Conservation (phyloP, 192 early-diverging fungal species). For the Dissophora globulifera region DNA sequence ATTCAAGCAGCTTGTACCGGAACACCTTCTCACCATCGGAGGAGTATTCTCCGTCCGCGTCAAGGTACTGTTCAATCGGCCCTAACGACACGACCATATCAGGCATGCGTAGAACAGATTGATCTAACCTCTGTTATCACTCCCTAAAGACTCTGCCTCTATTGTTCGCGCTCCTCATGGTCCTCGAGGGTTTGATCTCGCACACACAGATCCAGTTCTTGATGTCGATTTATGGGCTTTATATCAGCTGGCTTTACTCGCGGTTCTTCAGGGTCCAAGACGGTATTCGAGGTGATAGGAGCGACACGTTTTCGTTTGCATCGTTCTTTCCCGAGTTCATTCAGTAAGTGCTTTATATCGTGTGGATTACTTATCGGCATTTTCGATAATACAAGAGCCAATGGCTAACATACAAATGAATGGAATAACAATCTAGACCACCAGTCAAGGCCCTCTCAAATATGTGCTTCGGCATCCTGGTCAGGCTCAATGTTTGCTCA, state of each 20-base stretch:
- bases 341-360: constrained; percentile 74
- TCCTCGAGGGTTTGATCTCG: constrained; percentile 58
- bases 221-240: constrained; percentile 78
- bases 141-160: constrained; percentile 56
- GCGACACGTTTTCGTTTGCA: constrained; percentile 89
- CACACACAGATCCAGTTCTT: constrained; percentile 68
- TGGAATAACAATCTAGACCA: too few relatives aligned
- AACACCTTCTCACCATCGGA: constrained; percentile 79
- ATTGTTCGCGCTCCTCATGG: constrained; percentile 53
- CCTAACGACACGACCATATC: constrained; percentile 18
- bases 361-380: too few relatives aligned
- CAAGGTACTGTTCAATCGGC: constrained; percentile 68
- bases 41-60: constrained; percentile 77
- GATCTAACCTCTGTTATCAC: constrained; percentile 22
- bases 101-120: constrained; percentile 34
- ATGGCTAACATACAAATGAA: too few relatives aligned
- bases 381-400: too few relatives aligned
- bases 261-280: constrained; percentile 87
- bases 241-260: constrained; percentile 84
- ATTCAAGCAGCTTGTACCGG: constrained; percentile 91
- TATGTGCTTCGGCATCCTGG: constrained; percentile 66
- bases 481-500: constrained; percentile 63
- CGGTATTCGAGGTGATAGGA: constrained; percentile 84
- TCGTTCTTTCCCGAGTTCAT: constrained; percentile 91
- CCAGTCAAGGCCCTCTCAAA: constrained; percentile 73